A percentile compares a stretch with the other conserved stretches of the same genome.
Evolutionary conservation across 768 basidiomycete genomes (phyloP).

Genomic region (Trametes sanguinea): DNA sequence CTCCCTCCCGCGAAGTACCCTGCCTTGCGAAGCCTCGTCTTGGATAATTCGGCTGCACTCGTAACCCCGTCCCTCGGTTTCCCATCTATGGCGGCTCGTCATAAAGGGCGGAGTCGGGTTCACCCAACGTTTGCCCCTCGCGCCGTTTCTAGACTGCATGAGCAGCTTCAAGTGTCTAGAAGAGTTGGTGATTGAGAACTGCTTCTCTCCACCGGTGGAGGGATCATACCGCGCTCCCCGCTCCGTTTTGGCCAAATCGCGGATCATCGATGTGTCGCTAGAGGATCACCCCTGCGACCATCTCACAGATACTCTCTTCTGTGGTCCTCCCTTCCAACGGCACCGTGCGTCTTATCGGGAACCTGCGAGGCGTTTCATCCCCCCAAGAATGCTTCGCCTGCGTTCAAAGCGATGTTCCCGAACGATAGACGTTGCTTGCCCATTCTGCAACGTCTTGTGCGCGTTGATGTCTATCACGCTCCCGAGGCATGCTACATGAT

Average conservation of each 20-base stretch:
- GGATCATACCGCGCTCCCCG: background rate
- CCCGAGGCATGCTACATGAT: slow-evolving; percentile 3
- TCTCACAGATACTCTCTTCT: slow-evolving; percentile 4
- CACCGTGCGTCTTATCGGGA: background rate
- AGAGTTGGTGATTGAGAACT: background rate
- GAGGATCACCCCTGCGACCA: slow-evolving; percentile 2
- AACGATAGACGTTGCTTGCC: background rate
- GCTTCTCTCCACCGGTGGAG: background rate
- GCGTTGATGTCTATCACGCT: background rate
- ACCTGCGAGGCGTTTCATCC: background rate
- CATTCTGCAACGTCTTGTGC: background rate
- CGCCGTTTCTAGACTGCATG: slow-evolving; percentile 2
- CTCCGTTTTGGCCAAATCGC: background rate
- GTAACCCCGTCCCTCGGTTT: background rate
- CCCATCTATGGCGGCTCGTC: background rate
- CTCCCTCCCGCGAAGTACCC: background rate
- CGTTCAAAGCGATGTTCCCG: background rate
- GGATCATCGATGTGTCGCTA: background rate
- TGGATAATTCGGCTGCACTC: background rate
- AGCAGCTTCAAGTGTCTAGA: slow-evolving; percentile 6
- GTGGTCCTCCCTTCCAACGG: background rate
- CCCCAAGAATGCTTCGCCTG: background rate
- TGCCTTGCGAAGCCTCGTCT: background rate
- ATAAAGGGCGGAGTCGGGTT: background rate
- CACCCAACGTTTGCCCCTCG: background rate